Conservation (phyloP, 106 monocot genomes). For the Dendrobium catenatum region DNA sequence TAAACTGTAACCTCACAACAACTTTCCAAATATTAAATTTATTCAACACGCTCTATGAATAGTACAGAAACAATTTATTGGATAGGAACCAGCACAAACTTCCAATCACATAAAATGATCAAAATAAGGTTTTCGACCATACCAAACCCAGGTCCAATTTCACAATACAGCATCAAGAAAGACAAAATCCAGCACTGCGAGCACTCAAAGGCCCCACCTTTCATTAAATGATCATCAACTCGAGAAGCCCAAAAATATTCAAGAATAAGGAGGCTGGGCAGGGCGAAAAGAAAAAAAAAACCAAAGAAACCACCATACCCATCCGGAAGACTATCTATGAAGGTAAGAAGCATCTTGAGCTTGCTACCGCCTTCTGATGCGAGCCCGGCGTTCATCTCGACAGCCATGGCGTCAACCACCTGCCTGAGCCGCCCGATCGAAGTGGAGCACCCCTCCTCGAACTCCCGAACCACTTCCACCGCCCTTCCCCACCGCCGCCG, state of each 20-base stretch:
- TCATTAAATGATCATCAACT: neutral
- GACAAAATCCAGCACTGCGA: slow-evolving; percentile 6
- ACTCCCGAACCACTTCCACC: slow-evolving; percentile 45
- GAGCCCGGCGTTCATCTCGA: slow-evolving; percentile 84
- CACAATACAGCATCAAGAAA: slow-evolving; percentile 5
- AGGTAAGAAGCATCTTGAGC: slow-evolving; percentile 76
- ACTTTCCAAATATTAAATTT: neutral
- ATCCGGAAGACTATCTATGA: slow-evolving; percentile 47
- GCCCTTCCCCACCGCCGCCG: slow-evolving; percentile 42
- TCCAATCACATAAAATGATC: slow-evolving; percentile 7
- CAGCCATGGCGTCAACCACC: slow-evolving; percentile 78
- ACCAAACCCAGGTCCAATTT: slow-evolving; percentile 1
- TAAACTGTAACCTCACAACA: neutral
- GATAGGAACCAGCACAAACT: neutral
- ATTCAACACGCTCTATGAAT: neutral
- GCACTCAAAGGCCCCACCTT: slow-evolving; percentile 1
- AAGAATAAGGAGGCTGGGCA: neutral
- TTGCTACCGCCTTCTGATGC: slow-evolving; percentile 81
- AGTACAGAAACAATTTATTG: neutral
- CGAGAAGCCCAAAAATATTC: neutral
- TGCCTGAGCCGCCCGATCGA: slow-evolving; percentile 39
- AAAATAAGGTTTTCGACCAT: neutral
- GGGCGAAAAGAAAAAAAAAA: neutral
- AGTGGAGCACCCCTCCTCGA: slow-evolving; percentile 51
- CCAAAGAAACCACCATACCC: slow-evolving; percentile 29